Evolutionary conservation across 345 rosid genomes (phyloP).

Genomic region (Trapa incisa): DNA sequence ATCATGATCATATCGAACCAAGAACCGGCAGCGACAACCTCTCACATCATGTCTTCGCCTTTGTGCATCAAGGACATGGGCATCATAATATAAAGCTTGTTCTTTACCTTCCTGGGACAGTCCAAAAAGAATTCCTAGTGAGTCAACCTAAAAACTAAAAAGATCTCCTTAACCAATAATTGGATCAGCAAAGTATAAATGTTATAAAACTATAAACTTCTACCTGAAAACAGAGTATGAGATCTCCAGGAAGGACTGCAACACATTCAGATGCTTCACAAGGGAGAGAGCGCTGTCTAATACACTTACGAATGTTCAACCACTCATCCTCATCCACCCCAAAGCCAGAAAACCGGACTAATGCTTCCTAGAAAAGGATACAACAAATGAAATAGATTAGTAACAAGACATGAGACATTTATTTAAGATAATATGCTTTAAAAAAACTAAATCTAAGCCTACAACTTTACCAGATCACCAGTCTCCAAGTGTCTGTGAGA

Average conservation of each 20-base stretch:
- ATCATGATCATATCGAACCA: slow-evolving; percentile 96
- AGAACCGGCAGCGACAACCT: slow-evolving; percentile 96
- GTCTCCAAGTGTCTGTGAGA: slow-evolving; percentile 62
- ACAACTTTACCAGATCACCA: slow-evolving; percentile 52
- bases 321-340: slow-evolving; percentile 98
- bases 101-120: slow-evolving; percentile 84
- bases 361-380: slow-evolving; percentile 63
- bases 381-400: background rate
- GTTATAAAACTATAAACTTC: slow-evolving; percentile 4
- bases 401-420: background rate
- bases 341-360: slow-evolving; percentile 88
- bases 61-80: slow-evolving; percentile 93
- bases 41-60: slow-evolving; percentile 94
- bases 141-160: background rate
- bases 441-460: background rate
- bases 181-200: background rate
- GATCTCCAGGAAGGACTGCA: slow-evolving; percentile 98
- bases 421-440: background rate
- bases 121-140: background rate
- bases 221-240: slow-evolving; percentile 97
- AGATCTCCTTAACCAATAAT: background rate
- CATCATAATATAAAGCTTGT: slow-evolving; percentile 95
- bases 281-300: slow-evolving; percentile 92
- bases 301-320: slow-evolving; percentile 64
- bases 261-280: slow-evolving; percentile 99